Evolutionary conservation across 2,329 filamentous ascomycete species (phyloP).

Genomic region (Scleromitrula shiraiana): DNA sequence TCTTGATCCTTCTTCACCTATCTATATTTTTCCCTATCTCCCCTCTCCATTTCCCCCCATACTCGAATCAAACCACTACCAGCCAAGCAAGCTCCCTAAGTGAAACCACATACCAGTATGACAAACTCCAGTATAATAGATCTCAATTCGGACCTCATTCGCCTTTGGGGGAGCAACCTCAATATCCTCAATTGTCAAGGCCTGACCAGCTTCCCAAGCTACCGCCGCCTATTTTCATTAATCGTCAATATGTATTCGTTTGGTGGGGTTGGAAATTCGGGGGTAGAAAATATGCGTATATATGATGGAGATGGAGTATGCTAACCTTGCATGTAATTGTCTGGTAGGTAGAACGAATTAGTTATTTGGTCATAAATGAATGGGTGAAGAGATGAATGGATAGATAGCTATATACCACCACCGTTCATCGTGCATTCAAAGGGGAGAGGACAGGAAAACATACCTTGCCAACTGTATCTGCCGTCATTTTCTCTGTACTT

Average conservation of each 20-base stretch:
- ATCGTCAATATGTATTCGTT: slow-evolving; percentile 1
- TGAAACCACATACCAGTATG: slow-evolving; percentile 67
- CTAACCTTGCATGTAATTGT: slow-evolving; percentile 31
- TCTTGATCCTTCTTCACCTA: background rate
- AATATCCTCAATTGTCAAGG: slow-evolving; percentile 81
- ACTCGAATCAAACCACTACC: too few species aligned
- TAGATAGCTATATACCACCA: background rate
- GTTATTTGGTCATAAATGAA: too few species aligned
- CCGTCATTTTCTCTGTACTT: slow-evolving; percentile 3
- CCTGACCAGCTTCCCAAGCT: slow-evolving; percentile 92
- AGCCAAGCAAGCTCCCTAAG: too few species aligned
- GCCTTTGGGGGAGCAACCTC: slow-evolving; percentile 85
- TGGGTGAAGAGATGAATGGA: too few species aligned
- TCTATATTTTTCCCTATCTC: too few species aligned
- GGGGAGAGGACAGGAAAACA: too few species aligned
- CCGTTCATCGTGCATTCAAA: background rate
- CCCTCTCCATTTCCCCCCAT: background rate
- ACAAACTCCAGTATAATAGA: slow-evolving; percentile 97
- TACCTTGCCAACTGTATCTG: slow-evolving; percentile 15
- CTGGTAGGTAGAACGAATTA: slow-evolving; percentile 9
- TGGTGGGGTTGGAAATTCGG: too few species aligned
- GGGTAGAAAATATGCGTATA: background rate
- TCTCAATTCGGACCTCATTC: slow-evolving; percentile 92
- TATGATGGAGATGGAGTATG: background rate
- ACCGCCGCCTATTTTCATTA: slow-evolving; percentile 62